Evolutionary conservation across 1,284 basidiomycete species (phyloP).

Genomic region (Boletellus dicymbophilus): DNA sequence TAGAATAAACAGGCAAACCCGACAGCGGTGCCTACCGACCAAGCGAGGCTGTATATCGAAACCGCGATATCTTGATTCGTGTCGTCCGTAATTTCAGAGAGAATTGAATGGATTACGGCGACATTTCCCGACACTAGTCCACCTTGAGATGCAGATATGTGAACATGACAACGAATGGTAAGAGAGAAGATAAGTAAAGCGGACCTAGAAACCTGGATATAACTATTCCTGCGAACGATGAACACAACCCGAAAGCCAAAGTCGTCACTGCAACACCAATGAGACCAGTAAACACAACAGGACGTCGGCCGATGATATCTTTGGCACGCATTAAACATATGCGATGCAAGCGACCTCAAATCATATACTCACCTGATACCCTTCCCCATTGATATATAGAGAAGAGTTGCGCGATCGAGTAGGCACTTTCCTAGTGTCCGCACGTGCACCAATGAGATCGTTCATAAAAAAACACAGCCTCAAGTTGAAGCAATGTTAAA

Average conservation of each 20-base stretch:
- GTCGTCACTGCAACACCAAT: slow-evolving; percentile 53
- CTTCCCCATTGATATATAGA: slow-evolving; percentile 67
- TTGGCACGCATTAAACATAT: neutral
- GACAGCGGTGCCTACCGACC: slow-evolving; percentile 18
- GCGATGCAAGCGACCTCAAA: neutral
- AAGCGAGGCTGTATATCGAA: slow-evolving; percentile 37
- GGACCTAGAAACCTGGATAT: slow-evolving; percentile 19
- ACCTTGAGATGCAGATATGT: slow-evolving; percentile 26
- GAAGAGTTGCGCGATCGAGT: slow-evolving; percentile 58
- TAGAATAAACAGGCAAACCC: slow-evolving; percentile 10
- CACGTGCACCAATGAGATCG: neutral
- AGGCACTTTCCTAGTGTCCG: slow-evolving; percentile 54
- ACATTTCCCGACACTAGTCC: slow-evolving; percentile 62
- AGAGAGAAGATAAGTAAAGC: slow-evolving; percentile 35
- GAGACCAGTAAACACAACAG: slow-evolving; percentile 56
- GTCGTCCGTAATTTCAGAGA: slow-evolving; percentile 59
- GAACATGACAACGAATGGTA: neutral
- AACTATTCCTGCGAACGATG: slow-evolving; percentile 44
- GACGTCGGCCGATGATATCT: slow-evolving; percentile 60
- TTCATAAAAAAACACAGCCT: neutral
- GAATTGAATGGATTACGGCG: slow-evolving; percentile 51
- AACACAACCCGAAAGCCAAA: slow-evolving; percentile 55
- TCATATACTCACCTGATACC: slow-evolving; percentile 45
- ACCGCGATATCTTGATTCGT: slow-evolving; percentile 63
- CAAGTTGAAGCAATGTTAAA: neutral